Percentiles rank a stretch among this genome's conserved stretches.
phyloP scores from a whole-genome alignment of 2,329 filamentous ascomycete species.

The Ophiostoma himal-ulmi region DNA sequence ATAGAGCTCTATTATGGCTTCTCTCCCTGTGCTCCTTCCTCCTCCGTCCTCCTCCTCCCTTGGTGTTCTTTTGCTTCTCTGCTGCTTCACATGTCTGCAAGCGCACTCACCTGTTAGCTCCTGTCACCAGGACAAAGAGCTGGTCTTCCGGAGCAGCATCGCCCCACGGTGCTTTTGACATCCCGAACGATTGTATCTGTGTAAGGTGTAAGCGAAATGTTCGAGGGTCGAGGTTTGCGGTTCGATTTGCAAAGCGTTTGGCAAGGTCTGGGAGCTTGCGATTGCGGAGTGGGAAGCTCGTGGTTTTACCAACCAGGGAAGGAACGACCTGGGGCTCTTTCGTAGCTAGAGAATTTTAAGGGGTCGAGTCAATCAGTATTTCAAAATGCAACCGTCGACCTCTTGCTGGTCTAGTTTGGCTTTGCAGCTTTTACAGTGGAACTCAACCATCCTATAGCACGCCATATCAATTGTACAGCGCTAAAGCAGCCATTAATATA shows the following conservation, averaged over 20 bases:
- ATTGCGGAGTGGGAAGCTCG: background rate
- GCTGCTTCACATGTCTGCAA: background rate
- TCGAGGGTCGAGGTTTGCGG: background rate
- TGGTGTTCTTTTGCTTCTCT: background rate
- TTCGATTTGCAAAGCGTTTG: background rate
- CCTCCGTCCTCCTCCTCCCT: no score
- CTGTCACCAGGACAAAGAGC: slow-evolving; percentile 68
- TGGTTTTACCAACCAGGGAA: background rate
- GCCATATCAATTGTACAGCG: background rate
- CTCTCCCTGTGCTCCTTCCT: background rate
- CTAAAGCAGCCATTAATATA: background rate
- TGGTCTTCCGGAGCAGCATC: slow-evolving; percentile 38
- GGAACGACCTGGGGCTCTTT: slow-evolving; percentile 3
- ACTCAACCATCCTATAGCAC: background rate
- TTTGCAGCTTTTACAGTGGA: background rate
- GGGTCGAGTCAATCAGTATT: background rate
- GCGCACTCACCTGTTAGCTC: slow-evolving; percentile 67
- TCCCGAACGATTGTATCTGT: background rate
- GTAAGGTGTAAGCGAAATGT: background rate
- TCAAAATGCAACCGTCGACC: background rate
- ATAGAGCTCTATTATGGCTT: no score
- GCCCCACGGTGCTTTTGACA: slow-evolving; percentile 34
- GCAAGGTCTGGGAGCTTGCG: background rate
- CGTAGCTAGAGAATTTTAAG: background rate
- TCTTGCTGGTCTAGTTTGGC: background rate